Percentiles rank a stretch among this genome's conserved stretches.
Evolutionary conservation across 2,329 filamentous ascomycete genomes (phyloP).

Genomic region (Lojkania enalia): DNA sequence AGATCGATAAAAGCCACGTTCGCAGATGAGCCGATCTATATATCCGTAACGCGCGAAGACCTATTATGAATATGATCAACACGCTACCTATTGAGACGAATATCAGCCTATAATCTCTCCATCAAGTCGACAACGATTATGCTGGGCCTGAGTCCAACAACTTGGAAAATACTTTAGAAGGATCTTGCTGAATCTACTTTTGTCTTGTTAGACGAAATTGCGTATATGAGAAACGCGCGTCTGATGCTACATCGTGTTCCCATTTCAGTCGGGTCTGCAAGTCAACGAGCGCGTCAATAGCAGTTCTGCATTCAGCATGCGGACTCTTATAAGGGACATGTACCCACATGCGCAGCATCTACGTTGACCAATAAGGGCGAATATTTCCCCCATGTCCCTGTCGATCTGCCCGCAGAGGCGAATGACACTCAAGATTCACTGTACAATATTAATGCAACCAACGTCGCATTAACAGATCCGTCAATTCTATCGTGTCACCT

Average conservation of each 20-base stretch:
- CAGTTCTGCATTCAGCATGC: background rate
- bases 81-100: conserved; percentile 4
- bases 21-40: conserved; percentile 10
- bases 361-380: background rate
- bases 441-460: background rate
- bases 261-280: background rate
- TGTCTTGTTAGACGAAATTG: background rate
- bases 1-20: conserved; percentile 9
- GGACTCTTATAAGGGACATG: background rate
- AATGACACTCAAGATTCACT: conserved; percentile 17
- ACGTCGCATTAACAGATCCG: conserved; percentile 11
- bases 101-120: conserved; percentile 4
- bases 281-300: background rate
- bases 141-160: background rate
- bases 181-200: background rate
- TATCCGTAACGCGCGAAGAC: conserved; percentile 17
- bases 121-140: conserved; percentile 9
- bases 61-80: conserved; percentile 17
- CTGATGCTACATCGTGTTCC: background rate
- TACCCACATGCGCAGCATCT: background rate
- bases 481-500: background rate
- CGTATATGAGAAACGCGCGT: background rate
- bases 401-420: conserved; percentile 10
- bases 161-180: background rate
- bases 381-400: background rate